Conservation (phyloP, 2,329 filamentous ascomycete genomes). For the Alternaria ventricosa region DNA sequence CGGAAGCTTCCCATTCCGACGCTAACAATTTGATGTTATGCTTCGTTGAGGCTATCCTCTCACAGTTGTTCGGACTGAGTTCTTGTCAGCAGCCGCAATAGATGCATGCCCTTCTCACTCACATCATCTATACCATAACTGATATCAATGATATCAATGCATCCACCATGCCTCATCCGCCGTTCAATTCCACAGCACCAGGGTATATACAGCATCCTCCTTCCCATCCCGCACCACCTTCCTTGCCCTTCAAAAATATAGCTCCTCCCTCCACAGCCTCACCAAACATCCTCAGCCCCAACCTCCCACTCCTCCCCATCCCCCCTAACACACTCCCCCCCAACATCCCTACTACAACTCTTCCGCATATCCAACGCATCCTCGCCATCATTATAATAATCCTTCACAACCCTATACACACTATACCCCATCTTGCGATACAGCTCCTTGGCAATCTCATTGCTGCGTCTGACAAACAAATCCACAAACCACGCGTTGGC, state of each 20-base stretch:
- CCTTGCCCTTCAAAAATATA: background rate
- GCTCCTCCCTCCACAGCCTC: background rate
- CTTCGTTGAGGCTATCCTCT: background rate
- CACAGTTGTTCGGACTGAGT: background rate
- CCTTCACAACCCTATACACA: conserved; percentile 85
- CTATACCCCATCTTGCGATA: conserved; percentile 91
- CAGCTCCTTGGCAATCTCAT: conserved; percentile 83
- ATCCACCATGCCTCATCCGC: background rate
- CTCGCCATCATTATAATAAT: conserved; percentile 94
- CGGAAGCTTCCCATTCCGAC: background rate
- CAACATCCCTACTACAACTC: conserved; percentile 79
- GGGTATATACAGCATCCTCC: background rate
- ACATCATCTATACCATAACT: background rate
- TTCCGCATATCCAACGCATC: conserved; percentile 99
- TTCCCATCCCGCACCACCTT: background rate
- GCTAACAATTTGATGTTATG: background rate
- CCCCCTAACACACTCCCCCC: conserved; percentile 75
- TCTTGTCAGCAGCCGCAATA: background rate
- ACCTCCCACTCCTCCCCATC: conserved; percentile 83
- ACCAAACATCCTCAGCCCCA: conserved; percentile 86
- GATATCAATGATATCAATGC: too few species aligned
- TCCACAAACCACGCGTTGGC: conserved; percentile 95
- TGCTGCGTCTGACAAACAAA: conserved; percentile 88
- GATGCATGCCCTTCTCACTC: background rate
- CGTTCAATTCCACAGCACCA: background rate